Conservation (phyloP, 2,329 filamentous ascomycete species). For the Herpotrichia juniperi region DNA sequence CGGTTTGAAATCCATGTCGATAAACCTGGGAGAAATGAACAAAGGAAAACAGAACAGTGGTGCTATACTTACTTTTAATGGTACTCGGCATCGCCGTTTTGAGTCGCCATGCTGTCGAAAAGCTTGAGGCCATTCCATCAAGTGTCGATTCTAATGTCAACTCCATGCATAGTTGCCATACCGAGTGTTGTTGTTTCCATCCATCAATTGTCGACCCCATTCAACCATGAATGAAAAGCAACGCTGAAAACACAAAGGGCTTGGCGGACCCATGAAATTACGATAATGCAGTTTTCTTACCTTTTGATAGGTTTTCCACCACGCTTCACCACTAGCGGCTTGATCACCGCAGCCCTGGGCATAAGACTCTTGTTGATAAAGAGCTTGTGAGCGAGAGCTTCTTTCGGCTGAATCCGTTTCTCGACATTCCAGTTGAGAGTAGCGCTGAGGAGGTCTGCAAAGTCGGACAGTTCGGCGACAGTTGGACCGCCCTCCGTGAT, state of each 20-base stretch:
- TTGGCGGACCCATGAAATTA: no score
- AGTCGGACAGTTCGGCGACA: constrained; percentile 77
- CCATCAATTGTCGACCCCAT: neutral
- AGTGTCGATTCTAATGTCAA: no score
- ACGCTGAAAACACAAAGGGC: neutral
- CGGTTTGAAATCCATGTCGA: no score
- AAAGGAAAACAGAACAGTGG: neutral
- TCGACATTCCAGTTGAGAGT: constrained; percentile 91
- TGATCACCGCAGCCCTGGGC: neutral
- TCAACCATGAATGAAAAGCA: neutral
- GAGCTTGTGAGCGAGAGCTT: constrained; percentile 90
- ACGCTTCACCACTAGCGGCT: constrained; percentile 2
- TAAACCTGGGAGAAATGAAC: neutral
- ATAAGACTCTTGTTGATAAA: constrained; percentile 39
- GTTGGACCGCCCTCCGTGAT: constrained; percentile 71
- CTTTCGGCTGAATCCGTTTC: constrained; percentile 83
- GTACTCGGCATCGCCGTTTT: no score
- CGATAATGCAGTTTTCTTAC: neutral
- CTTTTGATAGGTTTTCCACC: neutral
- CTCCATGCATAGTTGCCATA: no score
- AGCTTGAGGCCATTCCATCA: no score
- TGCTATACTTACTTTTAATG: neutral
- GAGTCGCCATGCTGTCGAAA: neutral
- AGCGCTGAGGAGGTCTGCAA: constrained; percentile 85
- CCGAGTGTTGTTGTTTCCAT: no score